Conservation (phyloP, 228 moss, liverwort and hornwort genomes). For the Sphagnum fallax region DNA sequence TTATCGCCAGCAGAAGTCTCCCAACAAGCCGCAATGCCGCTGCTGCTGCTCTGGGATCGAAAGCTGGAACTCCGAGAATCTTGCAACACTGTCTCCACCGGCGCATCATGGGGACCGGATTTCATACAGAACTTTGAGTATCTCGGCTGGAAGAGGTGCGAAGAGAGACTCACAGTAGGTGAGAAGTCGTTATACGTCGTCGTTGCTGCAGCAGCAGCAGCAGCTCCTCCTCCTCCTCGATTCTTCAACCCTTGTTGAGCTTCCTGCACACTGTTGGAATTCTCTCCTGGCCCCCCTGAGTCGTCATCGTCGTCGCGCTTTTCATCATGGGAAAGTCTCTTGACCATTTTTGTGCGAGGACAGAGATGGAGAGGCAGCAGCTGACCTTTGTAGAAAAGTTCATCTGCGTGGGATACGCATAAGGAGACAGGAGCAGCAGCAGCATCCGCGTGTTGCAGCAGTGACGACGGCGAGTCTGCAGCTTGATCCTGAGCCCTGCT, state of each 20-base stretch:
- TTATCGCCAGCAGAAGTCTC: slow-evolving; percentile 20
- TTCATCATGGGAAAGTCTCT: slow-evolving; percentile 22
- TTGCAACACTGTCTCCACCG: slow-evolving; percentile 25
- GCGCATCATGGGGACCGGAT: slow-evolving; percentile 15
- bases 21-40: slow-evolving; percentile 33
- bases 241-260: no score
- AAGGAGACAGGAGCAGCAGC: slow-evolving; percentile 15
- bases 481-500: slow-evolving; percentile 8
- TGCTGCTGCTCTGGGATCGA: slow-evolving; percentile 34
- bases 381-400: slow-evolving; percentile 48
- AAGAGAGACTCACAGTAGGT: slow-evolving; percentile 14
- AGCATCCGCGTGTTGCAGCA: slow-evolving; percentile 3
- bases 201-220: no score
- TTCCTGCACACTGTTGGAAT: no score
- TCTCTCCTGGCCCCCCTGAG: no score
- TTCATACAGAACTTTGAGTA: slow-evolving; percentile 12
- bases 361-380: slow-evolving; percentile 35
- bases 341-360: slow-evolving; percentile 39
- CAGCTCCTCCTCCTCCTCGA: no score
- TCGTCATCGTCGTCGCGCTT: slow-evolving; percentile 3
- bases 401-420: slow-evolving; percentile 17
- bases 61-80: slow-evolving; percentile 43
- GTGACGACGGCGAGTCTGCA: slow-evolving; percentile 1
- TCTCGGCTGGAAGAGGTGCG: slow-evolving; percentile 24
- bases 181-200: neutral